Evolutionary conservation across 176 grass and related monocot species (phyloP).

Genomic region (Carex parvula): DNA sequence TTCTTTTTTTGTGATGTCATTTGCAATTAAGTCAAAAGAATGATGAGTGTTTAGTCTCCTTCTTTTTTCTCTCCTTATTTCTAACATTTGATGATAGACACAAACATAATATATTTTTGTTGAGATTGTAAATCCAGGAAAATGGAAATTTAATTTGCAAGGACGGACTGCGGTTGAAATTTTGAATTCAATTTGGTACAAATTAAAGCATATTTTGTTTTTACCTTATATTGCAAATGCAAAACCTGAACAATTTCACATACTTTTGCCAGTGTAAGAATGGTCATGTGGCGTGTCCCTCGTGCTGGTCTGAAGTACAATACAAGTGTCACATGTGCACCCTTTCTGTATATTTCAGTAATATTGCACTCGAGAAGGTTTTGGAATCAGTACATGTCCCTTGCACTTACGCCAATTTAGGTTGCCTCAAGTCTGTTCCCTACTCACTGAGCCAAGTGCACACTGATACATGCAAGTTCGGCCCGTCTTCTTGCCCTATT

Average conservation of each 20-base stretch:
- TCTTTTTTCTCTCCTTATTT: background rate
- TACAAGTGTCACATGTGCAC: constrained; percentile 76
- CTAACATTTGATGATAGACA: background rate
- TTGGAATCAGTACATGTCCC: constrained; percentile 60
- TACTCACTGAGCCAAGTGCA: constrained; percentile 42
- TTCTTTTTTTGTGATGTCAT: too few species aligned
- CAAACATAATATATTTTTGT: background rate
- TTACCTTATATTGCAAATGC: background rate
- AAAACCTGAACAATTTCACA: background rate
- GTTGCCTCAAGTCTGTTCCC: constrained; percentile 39
- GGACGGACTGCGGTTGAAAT: background rate
- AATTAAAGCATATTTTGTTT: background rate
- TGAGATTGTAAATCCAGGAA: background rate
- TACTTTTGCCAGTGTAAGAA: constrained; percentile 55
- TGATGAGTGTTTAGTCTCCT: too few species aligned
- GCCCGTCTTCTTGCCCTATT: constrained; percentile 43
- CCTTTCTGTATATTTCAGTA: constrained; percentile 31
- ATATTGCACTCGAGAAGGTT: constrained; percentile 69
- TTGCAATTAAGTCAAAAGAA: too few species aligned
- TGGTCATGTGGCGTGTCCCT: constrained; percentile 72
- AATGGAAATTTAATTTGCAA: background rate
- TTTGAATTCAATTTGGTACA: background rate
- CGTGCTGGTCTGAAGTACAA: constrained; percentile 58
- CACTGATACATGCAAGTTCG: constrained; percentile 45
- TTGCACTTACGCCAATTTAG: constrained; percentile 50